Conservation (phyloP, 2,329 filamentous ascomycete species). For the Talaromyces sp. region DNA sequence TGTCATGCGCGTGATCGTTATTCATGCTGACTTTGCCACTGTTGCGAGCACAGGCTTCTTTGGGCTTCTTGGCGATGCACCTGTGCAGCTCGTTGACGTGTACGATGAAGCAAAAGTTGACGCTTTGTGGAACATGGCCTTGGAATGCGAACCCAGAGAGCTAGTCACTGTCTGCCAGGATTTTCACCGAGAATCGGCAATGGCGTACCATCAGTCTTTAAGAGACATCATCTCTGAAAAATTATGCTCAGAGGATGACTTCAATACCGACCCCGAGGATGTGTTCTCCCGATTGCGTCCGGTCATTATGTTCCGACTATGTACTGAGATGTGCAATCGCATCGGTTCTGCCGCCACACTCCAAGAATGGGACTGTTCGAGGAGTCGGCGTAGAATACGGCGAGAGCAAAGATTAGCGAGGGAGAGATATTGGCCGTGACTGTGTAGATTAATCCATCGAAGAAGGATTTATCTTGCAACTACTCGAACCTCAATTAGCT, state of each 20-base stretch:
- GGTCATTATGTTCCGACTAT: background rate
- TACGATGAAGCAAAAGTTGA: background rate
- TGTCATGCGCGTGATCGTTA: background rate
- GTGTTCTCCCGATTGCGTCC: background rate
- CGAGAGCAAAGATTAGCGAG: background rate
- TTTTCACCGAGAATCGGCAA: background rate
- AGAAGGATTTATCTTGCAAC: too few species aligned
- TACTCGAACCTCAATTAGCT: background rate
- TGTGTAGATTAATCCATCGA: too few species aligned
- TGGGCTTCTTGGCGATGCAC: background rate
- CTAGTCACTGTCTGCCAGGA: background rate
- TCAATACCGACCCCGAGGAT: background rate
- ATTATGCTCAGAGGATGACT: background rate
- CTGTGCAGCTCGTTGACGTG: background rate
- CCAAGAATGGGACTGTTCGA: background rate
- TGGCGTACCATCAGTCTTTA: background rate
- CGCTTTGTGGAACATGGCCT: background rate
- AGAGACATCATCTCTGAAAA: background rate
- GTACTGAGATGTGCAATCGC: background rate
- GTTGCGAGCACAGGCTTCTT: background rate
- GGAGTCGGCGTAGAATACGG: background rate
- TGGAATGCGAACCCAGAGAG: background rate
- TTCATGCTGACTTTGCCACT: background rate
- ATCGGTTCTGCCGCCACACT: background rate
- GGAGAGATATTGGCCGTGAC: background rate